These are phyloP conservation scores for Neostapfia colusana DNA, from an alignment of 176 grass and related monocot species.

Conservation along the genomic window DNA sequence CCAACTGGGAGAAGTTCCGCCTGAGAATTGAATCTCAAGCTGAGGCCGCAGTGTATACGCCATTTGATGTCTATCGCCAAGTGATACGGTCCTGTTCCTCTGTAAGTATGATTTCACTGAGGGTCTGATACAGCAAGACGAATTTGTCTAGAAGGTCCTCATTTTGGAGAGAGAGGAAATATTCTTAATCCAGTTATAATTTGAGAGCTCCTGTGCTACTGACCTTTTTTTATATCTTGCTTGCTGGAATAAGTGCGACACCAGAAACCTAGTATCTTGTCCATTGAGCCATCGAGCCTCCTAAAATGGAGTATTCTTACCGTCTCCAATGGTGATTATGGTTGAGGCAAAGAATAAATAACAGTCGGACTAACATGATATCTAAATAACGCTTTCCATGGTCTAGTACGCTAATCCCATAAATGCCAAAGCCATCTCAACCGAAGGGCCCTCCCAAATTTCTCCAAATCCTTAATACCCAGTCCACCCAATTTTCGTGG, in stretches of 20 bases:
- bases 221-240: background rate
- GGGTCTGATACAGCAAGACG: background rate
- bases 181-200: background rate
- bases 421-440: background rate
- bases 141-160: background rate
- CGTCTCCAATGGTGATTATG: background rate
- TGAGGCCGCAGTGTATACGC: too few species aligned
- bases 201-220: accelerated
- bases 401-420: background rate
- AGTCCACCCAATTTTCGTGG: background rate
- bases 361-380: accelerated
- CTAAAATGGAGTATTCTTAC: background rate
- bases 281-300: background rate
- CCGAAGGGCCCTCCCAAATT: background rate
- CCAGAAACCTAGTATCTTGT: background rate
- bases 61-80: too few species aligned
- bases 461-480: background rate
- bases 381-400: background rate
- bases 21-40: too few species aligned
- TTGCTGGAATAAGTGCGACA: background rate
- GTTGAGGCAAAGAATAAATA: background rate
- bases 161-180: accelerated
- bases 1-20: too few species aligned
- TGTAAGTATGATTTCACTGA: too few species aligned
- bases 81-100: too few species aligned